phyloP scores from a whole-genome alignment of 345 rosid genomes.

The Acer negundo region DNA sequence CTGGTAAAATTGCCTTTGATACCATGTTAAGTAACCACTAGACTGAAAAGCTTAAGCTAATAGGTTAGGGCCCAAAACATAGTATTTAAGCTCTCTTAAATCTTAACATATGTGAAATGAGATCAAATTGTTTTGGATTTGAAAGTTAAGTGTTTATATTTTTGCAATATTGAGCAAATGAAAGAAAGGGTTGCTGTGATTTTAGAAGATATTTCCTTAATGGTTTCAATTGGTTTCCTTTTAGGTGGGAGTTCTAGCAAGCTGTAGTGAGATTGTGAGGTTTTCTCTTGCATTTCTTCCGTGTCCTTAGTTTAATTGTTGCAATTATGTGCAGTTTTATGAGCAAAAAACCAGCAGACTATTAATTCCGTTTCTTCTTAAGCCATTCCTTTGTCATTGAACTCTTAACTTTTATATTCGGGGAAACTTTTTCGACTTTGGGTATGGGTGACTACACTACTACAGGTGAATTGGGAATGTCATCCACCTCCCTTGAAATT shows the following conservation, averaged over 20 bases:
- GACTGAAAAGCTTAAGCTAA: no score
- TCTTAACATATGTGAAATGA: neutral
- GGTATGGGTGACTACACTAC: neutral
- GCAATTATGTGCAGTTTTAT: neutral
- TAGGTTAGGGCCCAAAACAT: neutral
- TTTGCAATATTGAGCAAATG: neutral
- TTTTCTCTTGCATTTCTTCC: neutral
- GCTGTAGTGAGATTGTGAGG: constrained; percentile 1
- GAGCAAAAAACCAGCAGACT: neutral
- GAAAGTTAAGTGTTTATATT: neutral
- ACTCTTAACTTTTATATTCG: neutral
- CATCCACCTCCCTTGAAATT: neutral
- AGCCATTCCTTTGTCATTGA: neutral
- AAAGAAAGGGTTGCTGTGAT: neutral
- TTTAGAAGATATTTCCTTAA: neutral
- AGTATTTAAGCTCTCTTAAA: neutral
- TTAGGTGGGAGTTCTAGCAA: neutral
- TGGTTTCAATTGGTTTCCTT: neutral
- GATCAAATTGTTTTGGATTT: neutral
- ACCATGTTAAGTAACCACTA: neutral
- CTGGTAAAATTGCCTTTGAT: neutral
- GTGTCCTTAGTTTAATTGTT: neutral
- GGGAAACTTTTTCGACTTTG: neutral
- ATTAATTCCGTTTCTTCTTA: neutral
- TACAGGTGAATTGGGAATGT: neutral